Evolutionary conservation across 495 filamentous ascomycete species (phyloP), one percentile per base, ranked within the genome.

Genomic region (Penicillium argentinense): DNA sequence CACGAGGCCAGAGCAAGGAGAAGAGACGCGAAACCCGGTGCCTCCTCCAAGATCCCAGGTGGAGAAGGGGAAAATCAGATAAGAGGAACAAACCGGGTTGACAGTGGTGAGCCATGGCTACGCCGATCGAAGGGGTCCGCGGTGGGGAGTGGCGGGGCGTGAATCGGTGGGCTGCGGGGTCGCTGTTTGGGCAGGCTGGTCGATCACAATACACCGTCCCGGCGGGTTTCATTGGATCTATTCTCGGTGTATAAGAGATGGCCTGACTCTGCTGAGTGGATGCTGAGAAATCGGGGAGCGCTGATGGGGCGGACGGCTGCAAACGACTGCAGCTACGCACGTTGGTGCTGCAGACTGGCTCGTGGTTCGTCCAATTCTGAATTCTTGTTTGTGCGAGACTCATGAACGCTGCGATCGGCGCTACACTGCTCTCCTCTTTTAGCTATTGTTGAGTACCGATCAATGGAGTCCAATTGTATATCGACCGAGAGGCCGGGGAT

Each of bases 221-320:
- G 3, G 14, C 44, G 11, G 16, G 9, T 19, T 38, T 16, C 34
- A 21, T 23, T 38, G 34, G 18, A n/a, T n/a, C n/a, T n/a, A n/a
- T n/a, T n/a, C n/a, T n/a, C n/a, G n/a, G n/a, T n/a, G n/a, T n/a
- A n/a, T n/a, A n/a, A n/a, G n/a, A n/a, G n/a, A n/a, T n/a, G n/a
- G n/a, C n/a, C n/a, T n/a, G n/a, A n/a, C n/a, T n/a, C n/a, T n/a
- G n/a, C n/a, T n/a, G n/a, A n/a, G n/a, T n/a, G n/a, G n/a, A n/a
- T n/a, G 48, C 47, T 51, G 53, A 51, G 39, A 51, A 51, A 51
- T 48, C 17, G 13, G 28, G 9, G 39, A 13, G 17, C 32, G 34
- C 13, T 51, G 44, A 51, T 51, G 48, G 53, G 43, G 28, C 26
- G 22, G 13, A 14, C 19, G 22, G 21, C 7, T 43, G 32, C 42